Base-by-base conservation (phyloP, 192 early-diverging fungal genomes). In the Backusella circina region DNA sequence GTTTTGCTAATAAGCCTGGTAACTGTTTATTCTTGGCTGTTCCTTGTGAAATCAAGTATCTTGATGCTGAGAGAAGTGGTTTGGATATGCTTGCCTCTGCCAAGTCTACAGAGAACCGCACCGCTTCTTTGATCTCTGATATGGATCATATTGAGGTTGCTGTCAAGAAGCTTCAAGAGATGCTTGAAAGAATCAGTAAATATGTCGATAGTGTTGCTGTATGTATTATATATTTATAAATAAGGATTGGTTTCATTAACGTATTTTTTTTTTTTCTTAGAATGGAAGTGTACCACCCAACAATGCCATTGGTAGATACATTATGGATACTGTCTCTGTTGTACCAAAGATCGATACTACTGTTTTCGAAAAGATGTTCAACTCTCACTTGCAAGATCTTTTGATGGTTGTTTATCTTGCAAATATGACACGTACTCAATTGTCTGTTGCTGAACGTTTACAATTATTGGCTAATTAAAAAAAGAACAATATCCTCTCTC, bases 361-460 rank as follows among this genome's bases (percentile, higher is more conserved):
- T 67, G 93, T 91, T 77, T 99, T 99, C 79, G 93, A 96, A 75
- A 91, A 93, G 75, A 91, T 95, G 86, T 97, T 98, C 90, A 93
- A 96, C 87, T 90, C 88, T 82, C 97, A 99, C 80, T 77, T 98
- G 72, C 91, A 95, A 87, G 97, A 99, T 84, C 86, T 99, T 66
- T 86, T 97, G 76, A 96, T 97, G 95, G 96, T 98, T 30, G 93
- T 95, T 33, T 97, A 99, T 76, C 88, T 99, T 50, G 93, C 95
- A 72, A 95, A 96, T 86, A 92, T 99, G 79, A 97, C 97, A 32
- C 90, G 96, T 72, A 95, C 94, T 23, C 97, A 99, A 86, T 88
- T 99, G 73, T 92, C 93, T 75, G 93, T 99, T 86, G 94, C 96
- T 44, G 95, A 98, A 81, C 86, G 91, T 75, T 88, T 99, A 69